Evolutionary conservation across 768 basidiomycete species (phyloP), one percentile per base, ranked within the genome.

Genomic region (Leccinellum albellum): DNA sequence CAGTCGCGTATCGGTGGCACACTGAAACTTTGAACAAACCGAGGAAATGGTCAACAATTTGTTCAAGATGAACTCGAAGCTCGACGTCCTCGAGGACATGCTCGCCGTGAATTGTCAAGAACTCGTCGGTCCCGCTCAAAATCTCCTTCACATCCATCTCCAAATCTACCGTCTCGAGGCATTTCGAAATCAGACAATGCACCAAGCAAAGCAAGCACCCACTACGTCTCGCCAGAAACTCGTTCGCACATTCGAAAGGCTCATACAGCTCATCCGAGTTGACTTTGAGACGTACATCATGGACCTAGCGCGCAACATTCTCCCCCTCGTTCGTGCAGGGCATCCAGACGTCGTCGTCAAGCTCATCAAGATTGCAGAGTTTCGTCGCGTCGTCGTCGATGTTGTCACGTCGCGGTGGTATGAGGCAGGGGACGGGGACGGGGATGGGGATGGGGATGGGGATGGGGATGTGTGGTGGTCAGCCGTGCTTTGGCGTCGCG

Each of bases 1-100:
- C 68, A 91, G 90, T 68, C 81, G 94, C 73, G 96, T 97, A 66
- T 98, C 96, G 6, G 85, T 90, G 78, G 90, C 98, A 2, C 96
- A 98, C 71, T 83, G 95, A 8, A 94, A 96, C 69, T 95, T 98
- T 64, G 85, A 93, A 60, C 90, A 91, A 54, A 97, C 94, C 1
- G 91, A 95, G 69, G 94, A 96, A 62, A 95, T 97, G 86, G 89
- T 98, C 61, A 86, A 87, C 63, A 96, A 95, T 66, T 81, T 98
- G 42, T 78, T 92, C n/a, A 89, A 91, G 51, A 97, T 98, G 91
- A 87, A 88, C 61, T 78, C 86, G 23, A 88, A 89, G 68, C 83
- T 98, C 15, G 86, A 89, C 62, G 74, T 83, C 59, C 78, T 98
- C 46, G 86, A 93, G 64, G 79, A 80, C 28, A 83, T 95, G 79